Evolutionary conservation across 441 rosid species (phyloP).

Genomic region (Rhodomyrtus psidioides): DNA sequence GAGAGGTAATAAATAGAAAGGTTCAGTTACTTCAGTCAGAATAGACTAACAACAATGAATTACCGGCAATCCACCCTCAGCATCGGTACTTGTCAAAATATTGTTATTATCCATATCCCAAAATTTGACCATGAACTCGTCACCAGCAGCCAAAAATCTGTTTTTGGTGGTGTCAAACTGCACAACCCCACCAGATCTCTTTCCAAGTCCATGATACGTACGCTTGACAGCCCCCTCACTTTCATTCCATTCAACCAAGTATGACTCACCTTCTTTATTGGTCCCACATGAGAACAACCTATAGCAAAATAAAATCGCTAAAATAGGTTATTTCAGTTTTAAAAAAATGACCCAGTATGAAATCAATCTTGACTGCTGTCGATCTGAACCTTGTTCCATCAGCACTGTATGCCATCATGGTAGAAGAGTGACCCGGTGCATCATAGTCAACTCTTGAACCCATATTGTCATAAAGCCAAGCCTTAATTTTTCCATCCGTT

Average conservation of each 20-base stretch:
- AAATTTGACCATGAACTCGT: conserved; percentile 54
- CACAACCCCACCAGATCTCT: conserved; percentile 52
- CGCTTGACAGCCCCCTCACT: conserved; percentile 75
- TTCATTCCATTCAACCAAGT: conserved; percentile 86
- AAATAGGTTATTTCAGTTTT: not conserved
- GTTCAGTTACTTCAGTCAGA: not conserved
- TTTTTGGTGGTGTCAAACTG: conserved; percentile 77
- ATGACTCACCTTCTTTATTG: conserved; percentile 68
- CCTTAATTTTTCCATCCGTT: conserved; percentile 77
- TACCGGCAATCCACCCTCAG: conserved; percentile 74
- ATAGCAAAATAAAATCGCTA: conserved; percentile 4
- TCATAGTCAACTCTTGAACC: conserved; percentile 83
- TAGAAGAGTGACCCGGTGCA: conserved; percentile 72
- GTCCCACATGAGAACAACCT: conserved; percentile 85
- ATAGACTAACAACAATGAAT: not conserved
- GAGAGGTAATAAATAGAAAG: not conserved
- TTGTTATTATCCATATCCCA: conserved; percentile 68
- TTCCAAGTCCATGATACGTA: conserved; percentile 56
- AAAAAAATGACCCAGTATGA: not conserved
- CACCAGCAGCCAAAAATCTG: conserved; percentile 72
- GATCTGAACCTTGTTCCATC: conserved; percentile 63
- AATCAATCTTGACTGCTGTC: not conserved
- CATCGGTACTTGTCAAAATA: conserved; percentile 42
- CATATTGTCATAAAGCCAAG: conserved; percentile 65
- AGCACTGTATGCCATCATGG: conserved; percentile 72